phyloP scores from a whole-genome alignment of 179 eudicot genomes.

The Dionaea muscipula region DNA sequence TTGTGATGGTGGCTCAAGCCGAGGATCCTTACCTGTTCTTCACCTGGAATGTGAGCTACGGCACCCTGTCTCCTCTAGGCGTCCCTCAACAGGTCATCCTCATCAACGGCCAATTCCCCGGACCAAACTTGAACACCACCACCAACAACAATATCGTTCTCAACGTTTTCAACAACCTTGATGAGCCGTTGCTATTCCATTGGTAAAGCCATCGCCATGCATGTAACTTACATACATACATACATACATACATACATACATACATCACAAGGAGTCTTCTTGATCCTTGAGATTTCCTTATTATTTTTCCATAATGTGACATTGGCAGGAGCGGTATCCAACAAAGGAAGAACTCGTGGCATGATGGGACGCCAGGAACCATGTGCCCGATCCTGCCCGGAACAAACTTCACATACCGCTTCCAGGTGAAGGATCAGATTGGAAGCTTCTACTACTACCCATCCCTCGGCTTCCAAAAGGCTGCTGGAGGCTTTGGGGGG shows the following conservation, averaged over 20 bases:
- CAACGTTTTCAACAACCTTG: conserved; percentile 27
- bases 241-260: too few relatives aligned
- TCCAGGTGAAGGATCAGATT: conserved; percentile 36
- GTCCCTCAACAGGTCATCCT: conserved; percentile 21
- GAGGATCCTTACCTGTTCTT: conserved; percentile 24
- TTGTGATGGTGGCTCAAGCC: conserved; percentile 6
- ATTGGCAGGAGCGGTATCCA: conserved; percentile 18
- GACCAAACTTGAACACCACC: conserved; percentile 27
- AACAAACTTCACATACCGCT: conserved; percentile 23
- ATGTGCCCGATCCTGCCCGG: conserved; percentile 29
- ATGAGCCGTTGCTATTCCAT: conserved; percentile 28
- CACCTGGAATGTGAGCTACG: conserved; percentile 22
- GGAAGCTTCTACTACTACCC: conserved; percentile 31
- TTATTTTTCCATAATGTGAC: background rate
- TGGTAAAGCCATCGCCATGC: too few relatives aligned
- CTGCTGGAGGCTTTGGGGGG: conserved; percentile 25
- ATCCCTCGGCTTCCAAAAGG: conserved; percentile 16
- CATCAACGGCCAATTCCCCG: conserved; percentile 26
- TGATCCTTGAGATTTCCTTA: background rate
- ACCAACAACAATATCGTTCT: conserved; percentile 27
- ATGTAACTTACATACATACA: too few relatives aligned
- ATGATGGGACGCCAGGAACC: conserved; percentile 24
- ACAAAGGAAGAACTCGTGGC: conserved; percentile 30
- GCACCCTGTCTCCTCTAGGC: conserved; percentile 23
- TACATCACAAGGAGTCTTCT: background rate